Evolutionary conservation across 108 stramenopile species (phyloP).

Genomic region (Schizochytrium sp.): DNA sequence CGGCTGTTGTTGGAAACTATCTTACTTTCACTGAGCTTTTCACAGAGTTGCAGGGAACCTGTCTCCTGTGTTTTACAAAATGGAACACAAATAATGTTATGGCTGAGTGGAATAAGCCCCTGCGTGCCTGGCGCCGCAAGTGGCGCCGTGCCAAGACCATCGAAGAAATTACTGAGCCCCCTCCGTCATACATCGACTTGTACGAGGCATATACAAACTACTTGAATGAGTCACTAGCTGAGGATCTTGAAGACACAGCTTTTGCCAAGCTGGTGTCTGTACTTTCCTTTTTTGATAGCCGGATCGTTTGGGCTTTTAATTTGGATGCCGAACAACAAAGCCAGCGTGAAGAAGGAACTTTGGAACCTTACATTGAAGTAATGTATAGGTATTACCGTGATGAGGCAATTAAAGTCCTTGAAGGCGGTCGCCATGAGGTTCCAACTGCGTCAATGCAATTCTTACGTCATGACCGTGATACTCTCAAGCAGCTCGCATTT

Average conservation of each 20-base stretch:
- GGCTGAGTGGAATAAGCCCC: constrained; percentile 44
- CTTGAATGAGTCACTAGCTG: not conserved
- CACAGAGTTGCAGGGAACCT: not conserved
- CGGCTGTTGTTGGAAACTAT: constrained; percentile 11
- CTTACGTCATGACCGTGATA: constrained; percentile 18
- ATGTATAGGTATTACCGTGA: constrained; percentile 35
- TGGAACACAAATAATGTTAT: constrained; percentile 57
- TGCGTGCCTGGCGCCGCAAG: not conserved
- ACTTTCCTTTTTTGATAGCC: constrained; percentile 38
- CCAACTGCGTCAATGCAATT: constrained; percentile 8
- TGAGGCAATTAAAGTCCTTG: not conserved
- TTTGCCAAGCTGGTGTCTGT: constrained; percentile 38
- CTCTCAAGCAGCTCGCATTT: constrained; percentile 22
- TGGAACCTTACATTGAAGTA: constrained; percentile 37
- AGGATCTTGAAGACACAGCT: not conserved
- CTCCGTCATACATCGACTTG: constrained; percentile 32
- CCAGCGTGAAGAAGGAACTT: not conserved
- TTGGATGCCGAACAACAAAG: not conserved
- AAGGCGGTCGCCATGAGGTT: not conserved
- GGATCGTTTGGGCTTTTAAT: constrained; percentile 42
- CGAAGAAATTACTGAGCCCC: constrained; percentile 38
- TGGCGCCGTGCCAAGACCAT: not conserved
- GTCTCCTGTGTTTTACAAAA: constrained; percentile 41
- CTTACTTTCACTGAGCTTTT: constrained; percentile 48
- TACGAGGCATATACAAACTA: constrained; percentile 48